Base-by-base conservation (phyloP, 176 grass and related monocot species). In the Oryza officinalis region DNA sequence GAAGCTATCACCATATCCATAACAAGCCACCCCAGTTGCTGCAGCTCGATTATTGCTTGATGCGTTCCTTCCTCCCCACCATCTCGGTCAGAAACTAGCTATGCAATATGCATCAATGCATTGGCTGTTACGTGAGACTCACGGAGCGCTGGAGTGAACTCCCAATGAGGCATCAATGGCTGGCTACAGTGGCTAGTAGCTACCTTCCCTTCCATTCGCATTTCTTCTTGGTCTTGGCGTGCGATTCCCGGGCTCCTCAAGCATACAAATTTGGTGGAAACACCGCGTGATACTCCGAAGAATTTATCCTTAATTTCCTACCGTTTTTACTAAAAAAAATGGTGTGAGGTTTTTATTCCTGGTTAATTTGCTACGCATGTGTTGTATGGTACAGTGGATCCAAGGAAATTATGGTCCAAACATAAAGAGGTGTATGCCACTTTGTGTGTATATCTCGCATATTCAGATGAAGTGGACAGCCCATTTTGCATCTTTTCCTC, bases 1-100 rank as follows among this genome's bases (percentile, higher is more conserved):
- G 79, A 87, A 76, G 79, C 71, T 67, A 46, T 46, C 64, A 33
- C 79, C 18, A n/a, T 46, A 69, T 63, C 71, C 65, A 70, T 47
- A 27, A 11, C 26, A 1, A 68, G 6, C 27, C 25, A 38, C 37
- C 37, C 37, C 37, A 43, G 47, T n/a, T 30, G 46, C 57, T 13
- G 67, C 10, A 10, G 75, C 15, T 71, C 41, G 50, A 35, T 23
- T 77, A 35, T 23, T 85, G 44, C 6, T 38, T 12, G 8, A 2
- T 33, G 3, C 69, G 35, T 31, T 74, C 43, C 2, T 38, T 66
- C 31, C 8, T 15, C 27, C 12, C 41, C 22, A 18, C 57, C n/a
- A 61, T 61, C 57, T 84, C 28, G 27, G 44, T 76, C 22, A 13
- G 65, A 33, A 68, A 23, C 10, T 12, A 61, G 57, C 57, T 10